Evolutionary conservation across 495 filamentous ascomycete species (phyloP).

Genomic region (Penicillium pancosmium): DNA sequence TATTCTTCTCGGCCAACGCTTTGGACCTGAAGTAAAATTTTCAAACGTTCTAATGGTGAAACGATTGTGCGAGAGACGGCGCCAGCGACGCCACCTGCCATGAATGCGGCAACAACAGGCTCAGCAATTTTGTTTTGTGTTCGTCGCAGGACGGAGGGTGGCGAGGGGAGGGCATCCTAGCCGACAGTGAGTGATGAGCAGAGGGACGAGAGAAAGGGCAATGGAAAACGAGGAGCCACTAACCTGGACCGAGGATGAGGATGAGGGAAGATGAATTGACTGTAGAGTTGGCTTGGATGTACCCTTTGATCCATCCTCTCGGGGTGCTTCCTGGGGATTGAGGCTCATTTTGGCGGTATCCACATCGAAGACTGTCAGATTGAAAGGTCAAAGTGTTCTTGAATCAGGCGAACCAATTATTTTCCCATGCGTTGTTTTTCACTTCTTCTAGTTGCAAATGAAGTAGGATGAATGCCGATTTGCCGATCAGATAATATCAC

Average conservation of each 20-base stretch:
- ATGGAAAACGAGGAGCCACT: background rate
- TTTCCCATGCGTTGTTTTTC: background rate
- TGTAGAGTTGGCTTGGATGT: conserved; percentile 22
- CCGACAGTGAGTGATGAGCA: background rate
- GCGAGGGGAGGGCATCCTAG: conserved; percentile 12
- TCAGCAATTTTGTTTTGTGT: conserved; percentile 46
- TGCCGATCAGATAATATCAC: conserved; percentile 1
- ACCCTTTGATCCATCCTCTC: conserved; percentile 24
- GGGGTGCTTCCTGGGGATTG: conserved; percentile 35
- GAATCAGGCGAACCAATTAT: background rate
- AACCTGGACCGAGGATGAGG: conserved; percentile 33
- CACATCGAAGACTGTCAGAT: conserved; percentile 4
- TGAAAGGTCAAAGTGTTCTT: background rate
- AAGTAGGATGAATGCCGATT: conserved; percentile 1
- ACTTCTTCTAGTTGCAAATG: background rate
- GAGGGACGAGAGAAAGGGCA: background rate
- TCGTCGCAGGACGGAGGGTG: conserved; percentile 20
- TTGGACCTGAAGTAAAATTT: conserved; percentile 97
- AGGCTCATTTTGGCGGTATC: conserved; percentile 40
- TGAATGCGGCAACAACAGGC: conserved; percentile 86
- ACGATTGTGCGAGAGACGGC: conserved; percentile 98
- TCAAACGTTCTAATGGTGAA: conserved; percentile 90
- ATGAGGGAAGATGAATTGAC: conserved; percentile 25
- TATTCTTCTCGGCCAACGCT: conserved; percentile 89
- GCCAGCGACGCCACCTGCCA: conserved; percentile 93